These are phyloP conservation scores for Aquilaria yunnanensis DNA, from an alignment of 345 rosid genomes.

Conservation along the genomic window DNA sequence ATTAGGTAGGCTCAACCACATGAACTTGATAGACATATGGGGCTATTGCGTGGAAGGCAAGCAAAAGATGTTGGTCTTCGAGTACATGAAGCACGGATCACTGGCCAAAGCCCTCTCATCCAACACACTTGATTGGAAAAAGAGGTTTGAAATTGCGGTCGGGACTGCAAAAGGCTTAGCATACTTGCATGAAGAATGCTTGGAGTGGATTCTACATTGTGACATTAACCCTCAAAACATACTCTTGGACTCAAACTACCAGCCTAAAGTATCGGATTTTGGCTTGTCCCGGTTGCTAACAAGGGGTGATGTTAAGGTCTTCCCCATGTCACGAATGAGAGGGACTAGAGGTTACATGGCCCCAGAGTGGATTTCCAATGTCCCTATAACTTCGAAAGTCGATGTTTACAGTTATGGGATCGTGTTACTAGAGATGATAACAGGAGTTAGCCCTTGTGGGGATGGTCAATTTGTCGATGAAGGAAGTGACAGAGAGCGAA, in stretches of 20 bases:
- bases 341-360: conserved; percentile 22
- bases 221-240: conserved; percentile 64
- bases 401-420: conserved; percentile 13
- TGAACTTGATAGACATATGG: conserved; percentile 48
- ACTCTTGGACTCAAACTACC: conserved; percentile 36
- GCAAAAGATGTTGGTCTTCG: conserved; percentile 43
- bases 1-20: conserved; percentile 44
- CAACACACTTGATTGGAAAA: conserved; percentile 33
- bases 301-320: conserved; percentile 8
- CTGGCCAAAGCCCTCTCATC: conserved; percentile 40
- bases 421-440: conserved; percentile 18
- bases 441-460: conserved; percentile 13
- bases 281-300: conserved; percentile 43
- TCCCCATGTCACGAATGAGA: conserved; percentile 21
- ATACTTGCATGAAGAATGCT: conserved; percentile 56
- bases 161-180: conserved; percentile 58
- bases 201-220: conserved; percentile 53
- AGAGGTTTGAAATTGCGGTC: conserved; percentile 42
- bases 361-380: no score
- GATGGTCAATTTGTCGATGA: no score
- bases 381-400: conserved; percentile 32
- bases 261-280: conserved; percentile 49
- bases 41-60: conserved; percentile 42
- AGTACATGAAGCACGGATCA: conserved; percentile 37
- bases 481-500: no score